Conservation (phyloP, 2,329 filamentous ascomycete genomes). For the Didymella keratinophila region DNA sequence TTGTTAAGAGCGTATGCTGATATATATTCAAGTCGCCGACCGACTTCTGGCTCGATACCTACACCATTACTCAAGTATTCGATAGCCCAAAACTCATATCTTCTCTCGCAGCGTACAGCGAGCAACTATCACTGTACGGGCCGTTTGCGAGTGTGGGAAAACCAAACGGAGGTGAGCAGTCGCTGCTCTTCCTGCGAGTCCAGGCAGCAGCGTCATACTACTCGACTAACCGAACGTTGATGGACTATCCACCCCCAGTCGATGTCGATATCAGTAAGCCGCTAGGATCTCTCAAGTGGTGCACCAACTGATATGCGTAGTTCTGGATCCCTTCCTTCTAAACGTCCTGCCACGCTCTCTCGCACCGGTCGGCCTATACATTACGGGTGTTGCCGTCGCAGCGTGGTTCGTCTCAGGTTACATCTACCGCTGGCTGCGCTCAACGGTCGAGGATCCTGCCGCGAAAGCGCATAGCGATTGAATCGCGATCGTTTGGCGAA, state of each 20-base stretch:
- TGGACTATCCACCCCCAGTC: conserved; percentile 77
- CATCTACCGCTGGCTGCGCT: conserved; percentile 49
- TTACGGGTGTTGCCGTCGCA: conserved; percentile 66
- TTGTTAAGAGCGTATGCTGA: conserved; percentile 24
- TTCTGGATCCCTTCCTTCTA: conserved; percentile 84
- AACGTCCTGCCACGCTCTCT: conserved; percentile 84
- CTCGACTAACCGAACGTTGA: conserved; percentile 74
- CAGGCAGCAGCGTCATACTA: conserved; percentile 85
- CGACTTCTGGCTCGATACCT: conserved; percentile 73
- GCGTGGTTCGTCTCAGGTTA: conserved; percentile 60
- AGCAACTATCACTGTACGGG: conserved; percentile 53
- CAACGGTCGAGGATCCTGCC: conserved; percentile 27
- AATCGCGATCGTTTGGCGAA: conserved; percentile 9
- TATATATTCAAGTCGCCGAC: conserved; percentile 77
- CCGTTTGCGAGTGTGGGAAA: conserved; percentile 6
- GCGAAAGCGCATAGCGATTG: conserved; percentile 46
- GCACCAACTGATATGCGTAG: conserved; percentile 46
- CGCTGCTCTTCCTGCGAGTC: conserved; percentile 75
- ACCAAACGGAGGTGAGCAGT: conserved; percentile 45
- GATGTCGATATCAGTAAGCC: conserved; percentile 71
- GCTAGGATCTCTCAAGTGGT: background rate
- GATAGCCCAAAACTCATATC: conserved; percentile 68
- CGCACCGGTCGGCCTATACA: conserved; percentile 73
- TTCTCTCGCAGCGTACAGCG: conserved; percentile 70
- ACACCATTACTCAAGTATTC: conserved; percentile 68